Evolutionary conservation across 2,329 filamentous ascomycete species (phyloP), one percentile per base, ranked within the genome.

Genomic region (Trichoderma sp.): DNA sequence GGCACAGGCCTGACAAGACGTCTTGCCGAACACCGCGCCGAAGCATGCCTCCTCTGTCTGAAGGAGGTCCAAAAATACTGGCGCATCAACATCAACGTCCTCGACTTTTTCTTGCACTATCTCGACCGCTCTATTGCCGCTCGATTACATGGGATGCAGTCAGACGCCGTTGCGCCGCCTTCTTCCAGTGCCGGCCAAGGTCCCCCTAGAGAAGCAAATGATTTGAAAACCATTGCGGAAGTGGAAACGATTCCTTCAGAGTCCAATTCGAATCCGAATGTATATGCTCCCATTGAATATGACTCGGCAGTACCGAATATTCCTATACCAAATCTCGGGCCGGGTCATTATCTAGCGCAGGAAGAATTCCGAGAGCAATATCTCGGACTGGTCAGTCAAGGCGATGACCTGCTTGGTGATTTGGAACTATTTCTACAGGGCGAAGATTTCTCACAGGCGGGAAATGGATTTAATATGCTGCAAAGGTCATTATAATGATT

Each of bases 51-150:
- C 2, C 74, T 82, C 3, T 80, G 80, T 4, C 76, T 82, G 1
- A 78, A 81, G 53, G 81, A 82, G 72, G 77, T 82, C 0, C 80
- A 82, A 30, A 81, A 81, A n/a, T 82, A 81, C 73, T 82, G 80
- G 81, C 75, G 79, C 20, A 81, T 82, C 72, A 82, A 82, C 75
- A 82, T 81, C 73, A 81, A 80, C 39, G 75, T 82, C 0, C 76
- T 82, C 6, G 80, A 82, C 28, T 73, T 82, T 6, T 82, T 82
- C 32, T 74, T 82, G 0, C 80, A 79, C 28, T 82, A 82, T 4
- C 78, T 82, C 6, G 81, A 82, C 68, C 78, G 79, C 13, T 81
- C 81, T 3, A 82, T 82, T 34, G 80, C 79, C 7, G 78, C 78
- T n/a, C 75, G 79, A 20, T 75, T 82, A 6, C 75, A 80, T 43